Percentiles rank a stretch among this genome's conserved stretches.
phyloP scores from a whole-genome alignment of 257 asterid genomes.

The Catharanthus roseus region DNA sequence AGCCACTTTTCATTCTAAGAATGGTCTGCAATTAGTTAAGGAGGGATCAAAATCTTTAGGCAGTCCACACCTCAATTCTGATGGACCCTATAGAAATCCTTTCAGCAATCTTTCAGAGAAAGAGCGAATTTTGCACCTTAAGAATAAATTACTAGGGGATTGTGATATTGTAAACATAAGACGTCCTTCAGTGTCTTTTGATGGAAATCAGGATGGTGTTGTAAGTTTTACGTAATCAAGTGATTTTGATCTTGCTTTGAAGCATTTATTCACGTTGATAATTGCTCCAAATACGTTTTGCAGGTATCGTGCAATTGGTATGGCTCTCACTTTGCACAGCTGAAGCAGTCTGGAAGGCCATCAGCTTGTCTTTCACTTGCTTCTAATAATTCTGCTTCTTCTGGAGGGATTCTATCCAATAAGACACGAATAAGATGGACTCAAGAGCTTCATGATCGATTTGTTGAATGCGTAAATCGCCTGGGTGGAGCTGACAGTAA shows the following conservation, averaged over 20 bases:
- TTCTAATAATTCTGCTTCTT: conserved; percentile 26
- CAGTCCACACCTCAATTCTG: conserved; percentile 18
- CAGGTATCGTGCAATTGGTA: conserved; percentile 39
- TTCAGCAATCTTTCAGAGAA: conserved; percentile 43
- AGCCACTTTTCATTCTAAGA: conserved; percentile 17
- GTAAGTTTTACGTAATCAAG: conserved; percentile 34
- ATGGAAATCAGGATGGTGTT: conserved; percentile 33
- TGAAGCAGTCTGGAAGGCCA: conserved; percentile 26
- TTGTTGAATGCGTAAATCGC: conserved; percentile 67
- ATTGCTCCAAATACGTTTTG: not conserved
- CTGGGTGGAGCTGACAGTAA: conserved; percentile 93
- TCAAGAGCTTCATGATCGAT: conserved; percentile 79
- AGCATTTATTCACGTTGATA: not conserved
- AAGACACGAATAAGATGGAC: conserved; percentile 88
- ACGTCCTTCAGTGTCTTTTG: conserved; percentile 29
- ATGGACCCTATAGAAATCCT: conserved; percentile 34
- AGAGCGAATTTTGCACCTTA: conserved; percentile 45
- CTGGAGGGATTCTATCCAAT: conserved; percentile 28
- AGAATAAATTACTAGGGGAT: conserved; percentile 54
- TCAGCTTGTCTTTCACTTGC: conserved; percentile 22
- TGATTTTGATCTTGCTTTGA: not conserved
- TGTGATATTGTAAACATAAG: conserved; percentile 28
- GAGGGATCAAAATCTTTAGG: conserved; percentile 16
- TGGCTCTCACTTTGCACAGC: conserved; percentile 25
- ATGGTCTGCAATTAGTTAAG: conserved; percentile 3